A percentile compares a stretch with the other conserved stretches of the same genome.
These are phyloP conservation scores for Physcomitrium patens DNA, from an alignment of 225 moss, liverwort and hornwort species.

Conservation along the genomic window DNA sequence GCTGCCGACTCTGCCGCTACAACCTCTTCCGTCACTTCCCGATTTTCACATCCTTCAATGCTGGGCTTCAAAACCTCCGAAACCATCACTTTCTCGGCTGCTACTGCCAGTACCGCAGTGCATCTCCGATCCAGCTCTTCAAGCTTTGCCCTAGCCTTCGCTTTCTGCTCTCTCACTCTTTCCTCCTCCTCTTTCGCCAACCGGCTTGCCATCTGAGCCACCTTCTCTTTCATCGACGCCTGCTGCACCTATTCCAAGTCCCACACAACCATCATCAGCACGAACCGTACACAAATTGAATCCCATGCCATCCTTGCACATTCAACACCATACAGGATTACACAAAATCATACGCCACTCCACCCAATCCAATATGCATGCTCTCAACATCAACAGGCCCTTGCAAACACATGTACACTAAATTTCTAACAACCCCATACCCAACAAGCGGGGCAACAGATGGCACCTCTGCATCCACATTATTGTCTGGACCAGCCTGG, in stretches of 20 bases:
- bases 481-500: constrained; percentile 68
- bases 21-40: constrained; percentile 32
- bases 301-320: no score
- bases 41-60: constrained; percentile 40
- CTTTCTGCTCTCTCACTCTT: constrained; percentile 91
- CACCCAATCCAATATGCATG: no score
- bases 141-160: constrained; percentile 92
- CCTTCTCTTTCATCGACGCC: constrained; percentile 92
- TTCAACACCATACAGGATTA: no score
- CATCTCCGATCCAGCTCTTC: constrained; percentile 93
- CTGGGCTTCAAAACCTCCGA: constrained; percentile 21
- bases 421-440: no score
- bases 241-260: constrained; percentile 59
- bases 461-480: constrained; percentile 76
- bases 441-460: not conserved
- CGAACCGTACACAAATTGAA: not conserved
- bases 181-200: constrained; percentile 96
- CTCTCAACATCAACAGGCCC: no score
- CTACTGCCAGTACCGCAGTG: constrained; percentile 33
- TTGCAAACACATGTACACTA: no score
- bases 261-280: constrained; percentile 6
- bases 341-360: no score
- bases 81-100: constrained; percentile 35
- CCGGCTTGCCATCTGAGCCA: constrained; percentile 83
- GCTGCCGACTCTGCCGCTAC: constrained; percentile 35